Conservation (phyloP, 805 yeast species). For the Schwanniomyces pseudopolymorphus region DNA sequence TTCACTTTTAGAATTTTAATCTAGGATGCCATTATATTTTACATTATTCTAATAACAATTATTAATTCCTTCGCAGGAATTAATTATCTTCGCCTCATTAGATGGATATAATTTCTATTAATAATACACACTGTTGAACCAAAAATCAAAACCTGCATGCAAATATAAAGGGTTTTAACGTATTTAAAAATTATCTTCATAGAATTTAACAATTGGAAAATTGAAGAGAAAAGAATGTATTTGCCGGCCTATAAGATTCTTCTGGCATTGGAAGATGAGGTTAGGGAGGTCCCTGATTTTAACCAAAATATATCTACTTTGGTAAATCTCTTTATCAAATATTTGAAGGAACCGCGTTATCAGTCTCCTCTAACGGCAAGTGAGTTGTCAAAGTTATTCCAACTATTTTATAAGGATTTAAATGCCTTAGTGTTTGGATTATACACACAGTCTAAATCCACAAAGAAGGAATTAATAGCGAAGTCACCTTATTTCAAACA, state of each 20-base stretch:
- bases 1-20: too few relatives aligned
- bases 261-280: conserved; percentile 22
- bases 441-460: conserved; percentile 38
- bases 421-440: conserved; percentile 30
- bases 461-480: conserved; percentile 37
- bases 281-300: conserved; percentile 15
- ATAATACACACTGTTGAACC: too few relatives aligned
- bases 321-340: conserved; percentile 28
- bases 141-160: neutral
- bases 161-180: neutral
- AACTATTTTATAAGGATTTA: conserved; percentile 37
- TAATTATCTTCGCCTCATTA: too few relatives aligned
- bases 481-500: conserved; percentile 25
- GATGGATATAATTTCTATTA: neutral
- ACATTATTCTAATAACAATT: too few relatives aligned
- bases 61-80: too few relatives aligned
- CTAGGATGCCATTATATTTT: too few relatives aligned
- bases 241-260: conserved; percentile 7
- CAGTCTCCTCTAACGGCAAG: conserved; percentile 38
- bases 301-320: conserved; percentile 28
- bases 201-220: neutral
- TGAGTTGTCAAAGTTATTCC: conserved; percentile 35
- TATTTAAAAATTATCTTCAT: neutral
- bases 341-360: conserved; percentile 43
- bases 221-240: neutral